These are phyloP conservation scores for Chamaecyparis obtusa DNA, from an alignment of 75 land plant species.

Conservation along the genomic window DNA sequence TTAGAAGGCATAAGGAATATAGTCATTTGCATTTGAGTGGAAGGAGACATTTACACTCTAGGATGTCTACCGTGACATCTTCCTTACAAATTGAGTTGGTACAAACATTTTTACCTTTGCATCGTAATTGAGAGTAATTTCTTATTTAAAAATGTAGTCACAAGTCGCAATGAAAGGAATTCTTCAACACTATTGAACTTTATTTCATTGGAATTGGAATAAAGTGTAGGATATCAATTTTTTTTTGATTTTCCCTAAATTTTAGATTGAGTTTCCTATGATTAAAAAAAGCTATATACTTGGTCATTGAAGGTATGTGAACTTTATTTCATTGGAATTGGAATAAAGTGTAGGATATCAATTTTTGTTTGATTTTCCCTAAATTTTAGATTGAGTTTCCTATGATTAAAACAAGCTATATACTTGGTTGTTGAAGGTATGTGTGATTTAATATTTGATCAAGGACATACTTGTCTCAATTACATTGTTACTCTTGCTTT, in stretches of 20 bases:
- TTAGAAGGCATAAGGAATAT: background rate
- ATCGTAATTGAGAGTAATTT: background rate
- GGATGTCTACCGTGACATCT: conserved; percentile 5
- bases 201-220: background rate
- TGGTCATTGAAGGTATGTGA: background rate
- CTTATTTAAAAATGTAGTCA: background rate
- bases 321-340: background rate
- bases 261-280: background rate
- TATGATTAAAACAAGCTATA: background rate
- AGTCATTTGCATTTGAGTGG: background rate
- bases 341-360: background rate
- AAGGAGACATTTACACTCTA: background rate
- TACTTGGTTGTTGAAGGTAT: background rate
- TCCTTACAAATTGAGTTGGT: conserved; percentile 11
- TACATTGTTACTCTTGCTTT: background rate
- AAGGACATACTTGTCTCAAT: background rate
- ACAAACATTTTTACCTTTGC: background rate
- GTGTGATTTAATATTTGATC: background rate
- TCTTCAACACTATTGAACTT: background rate
- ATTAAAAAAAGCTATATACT: background rate
- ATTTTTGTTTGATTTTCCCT: background rate
- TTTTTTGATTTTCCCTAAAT: background rate
- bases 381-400: background rate
- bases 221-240: background rate
- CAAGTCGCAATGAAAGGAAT: background rate